Percentiles rank a stretch among this genome's conserved stretches.
Conservation (phyloP, 768 basidiomycete genomes). For the Trametes punicea region DNA sequence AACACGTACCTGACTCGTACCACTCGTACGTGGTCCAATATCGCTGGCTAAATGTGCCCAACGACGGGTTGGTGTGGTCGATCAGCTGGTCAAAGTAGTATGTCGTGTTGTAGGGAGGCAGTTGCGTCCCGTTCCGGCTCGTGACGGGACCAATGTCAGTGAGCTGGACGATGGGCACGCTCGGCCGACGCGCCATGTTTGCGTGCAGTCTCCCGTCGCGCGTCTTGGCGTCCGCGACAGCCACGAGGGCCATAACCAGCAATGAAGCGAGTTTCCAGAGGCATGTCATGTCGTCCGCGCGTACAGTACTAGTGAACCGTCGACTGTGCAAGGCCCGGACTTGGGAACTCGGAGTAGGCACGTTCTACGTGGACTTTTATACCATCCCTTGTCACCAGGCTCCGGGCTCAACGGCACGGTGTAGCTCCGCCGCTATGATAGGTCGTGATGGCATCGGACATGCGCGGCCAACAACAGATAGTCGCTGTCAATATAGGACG, state of each 20-base stretch:
- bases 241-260: conserved; percentile 11
- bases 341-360: not conserved
- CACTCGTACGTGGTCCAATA: conserved; percentile 70
- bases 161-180: conserved; percentile 19
- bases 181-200: conserved; percentile 21
- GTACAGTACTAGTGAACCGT: not conserved
- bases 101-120: conserved; percentile 33
- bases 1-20: conserved; percentile 42
- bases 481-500: too few relatives aligned
- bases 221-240: conserved; percentile 12
- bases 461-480: too few relatives aligned
- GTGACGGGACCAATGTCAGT: conserved; percentile 22
- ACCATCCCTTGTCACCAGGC: too few relatives aligned
- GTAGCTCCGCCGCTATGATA: too few relatives aligned
- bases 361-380: too few relatives aligned
- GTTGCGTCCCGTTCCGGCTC: conserved; percentile 25
- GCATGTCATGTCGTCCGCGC: conserved; percentile 4
- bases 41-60: conserved; percentile 75
- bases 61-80: conserved; percentile 51
- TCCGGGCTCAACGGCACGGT: too few relatives aligned
- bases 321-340: not conserved
- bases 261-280: conserved; percentile 10
- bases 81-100: conserved; percentile 56
- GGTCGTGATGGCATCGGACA: too few relatives aligned
- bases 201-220: conserved; percentile 25